Evolutionary conservation across 331 rosid genomes (phyloP), one percentile per base, ranked within the genome.

Genomic region (Phaseolus coccineus): DNA sequence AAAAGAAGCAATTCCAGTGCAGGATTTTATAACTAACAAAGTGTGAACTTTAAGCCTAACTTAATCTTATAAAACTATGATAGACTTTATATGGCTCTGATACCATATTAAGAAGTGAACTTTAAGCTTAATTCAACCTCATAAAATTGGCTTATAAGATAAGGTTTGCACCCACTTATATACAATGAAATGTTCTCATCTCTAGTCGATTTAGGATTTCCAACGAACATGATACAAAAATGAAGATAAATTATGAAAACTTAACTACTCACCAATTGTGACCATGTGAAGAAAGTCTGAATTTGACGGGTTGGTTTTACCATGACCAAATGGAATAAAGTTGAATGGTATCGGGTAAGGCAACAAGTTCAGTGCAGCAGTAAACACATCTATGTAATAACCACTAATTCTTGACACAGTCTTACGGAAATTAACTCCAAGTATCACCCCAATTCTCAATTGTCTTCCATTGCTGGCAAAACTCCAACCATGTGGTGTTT

Each of bases 401-500:
- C 94, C 91, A 37, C 68, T 33, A 40, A 40, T 30, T 6, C 48
- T 71, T 2, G 85, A 62, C 37, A 84, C 88, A 14, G 85, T 62
- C 53, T 87, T 86, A 0, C 24, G 63, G 48, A 65, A 65, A 30
- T 83, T 84, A 3, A 82, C 44, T 46, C 83, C 56, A 4, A 64
- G 51, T 6, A 87, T 84, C 50, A 89, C 89, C 0, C 87, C 90
- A 52, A 90, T 73, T 55, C 75, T 88, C 51, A 90, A 58, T 2
- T 56, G 78, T 67, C n/a, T 87, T 31, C 89, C 90, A 16, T 80
- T 81, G 65, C 70, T 80, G 0, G 91, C 74, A 19, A 86, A 87
- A 30, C 81, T 87, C 91, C 91, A 90, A 0, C 91, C 94, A 0
- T 87, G 88, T 12, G 94, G 94, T 6, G 85, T 90, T 71, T 67